Evolutionary conservation across 2,329 filamentous ascomycete genomes (phyloP), one percentile per base, ranked within the genome.

Genomic region (Purpureocillium lavendulum): DNA sequence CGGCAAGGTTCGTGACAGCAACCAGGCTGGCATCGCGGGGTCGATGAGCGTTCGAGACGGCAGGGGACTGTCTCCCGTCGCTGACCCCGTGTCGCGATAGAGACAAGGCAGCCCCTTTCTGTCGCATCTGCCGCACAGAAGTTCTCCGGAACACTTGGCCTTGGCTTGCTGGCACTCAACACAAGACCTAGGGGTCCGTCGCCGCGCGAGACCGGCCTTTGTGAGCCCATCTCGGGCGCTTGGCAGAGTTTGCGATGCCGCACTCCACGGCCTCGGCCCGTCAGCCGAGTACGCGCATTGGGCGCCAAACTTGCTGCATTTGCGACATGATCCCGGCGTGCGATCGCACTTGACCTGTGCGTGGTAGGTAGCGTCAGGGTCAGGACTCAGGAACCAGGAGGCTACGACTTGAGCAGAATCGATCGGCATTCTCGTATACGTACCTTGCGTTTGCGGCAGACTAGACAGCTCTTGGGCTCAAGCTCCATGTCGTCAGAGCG

Each of bases 261-360:
- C 31, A 9, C 21, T 14, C 32, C 15, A 4, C 21, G 32, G 32
- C 12, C 32, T 6, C 32, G 11, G 32, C 11, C 11, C 11, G 7
- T n/a, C 16, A n/a, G 14, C 24, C 11, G 33, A 3, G 28, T 40
- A 40, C 4, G 30, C 30, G 30, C 39, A 40, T 35, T 26, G 12
- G 11, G 39, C 10, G 8, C 39, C 39, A 31, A 40, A 40, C 24
- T 32, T 34, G 30, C 30, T 36, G 28, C 39, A 40, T 35, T 40
- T 40, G 5, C n/a, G 39, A 15, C 39, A 40, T 13, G 39, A 36
- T 9, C 18, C 33, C 9, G 17, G 29, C 8, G 18, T 36, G 8
- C 39, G 39, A 33, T 40, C 39, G 26, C 39, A 40, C 12, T 36
- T 40, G 17, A 40, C 33, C 39, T 40, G 34, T 9, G n/a, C 5